Evolutionary conservation across 305 asterid genomes (phyloP), one percentile per base, ranked within the genome.

Genomic region (Coffea humblotiana): DNA sequence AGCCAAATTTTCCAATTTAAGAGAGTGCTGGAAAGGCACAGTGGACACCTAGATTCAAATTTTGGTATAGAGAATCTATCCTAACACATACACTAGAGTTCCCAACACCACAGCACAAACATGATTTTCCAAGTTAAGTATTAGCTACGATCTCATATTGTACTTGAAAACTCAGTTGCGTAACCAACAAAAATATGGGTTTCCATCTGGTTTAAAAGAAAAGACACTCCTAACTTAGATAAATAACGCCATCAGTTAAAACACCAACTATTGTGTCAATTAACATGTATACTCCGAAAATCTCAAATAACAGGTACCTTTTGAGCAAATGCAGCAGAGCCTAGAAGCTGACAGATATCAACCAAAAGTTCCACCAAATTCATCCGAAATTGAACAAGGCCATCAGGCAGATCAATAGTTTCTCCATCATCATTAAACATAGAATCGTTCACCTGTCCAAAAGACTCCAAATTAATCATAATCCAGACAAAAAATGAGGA

Each of bases 331-430:
- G 90, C 75, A 72, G 90, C 79, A 78, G 97, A 86, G 56, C 93
- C 92, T 81, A 94, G 79, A 75, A 94, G 92, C 90, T 91, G 97
- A 77, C 95, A 91, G 77, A 90, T 81, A 74, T 92, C 97, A 81
- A 88, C 92, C 89, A 94, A 81, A 85, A 91, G 92, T 85, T 94
- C 98, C 85, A 89, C 88, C 86, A 90, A 83, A 78, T 91, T 90
- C 90, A 87, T 83, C 91, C 98, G 90, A 81, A 92, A 90, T 77
- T 91, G 97, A 72, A 82, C 90, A 45, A 94, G 93, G 90, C 91
- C 89, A 85, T 86, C 89, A 75, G 97, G 97, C 83, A 94, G 87
- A 75, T 88, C 94, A 84, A 90, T 80, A 79, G 85, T 85, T 79
- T 83, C 84, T 75, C 91, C 87, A 3, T 85, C 84, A 73, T 87